A percentile compares a stretch with the other conserved stretches of the same genome.
Conservation (phyloP, 768 basidiomycete genomes). For the Tricholoma sp. region DNA sequence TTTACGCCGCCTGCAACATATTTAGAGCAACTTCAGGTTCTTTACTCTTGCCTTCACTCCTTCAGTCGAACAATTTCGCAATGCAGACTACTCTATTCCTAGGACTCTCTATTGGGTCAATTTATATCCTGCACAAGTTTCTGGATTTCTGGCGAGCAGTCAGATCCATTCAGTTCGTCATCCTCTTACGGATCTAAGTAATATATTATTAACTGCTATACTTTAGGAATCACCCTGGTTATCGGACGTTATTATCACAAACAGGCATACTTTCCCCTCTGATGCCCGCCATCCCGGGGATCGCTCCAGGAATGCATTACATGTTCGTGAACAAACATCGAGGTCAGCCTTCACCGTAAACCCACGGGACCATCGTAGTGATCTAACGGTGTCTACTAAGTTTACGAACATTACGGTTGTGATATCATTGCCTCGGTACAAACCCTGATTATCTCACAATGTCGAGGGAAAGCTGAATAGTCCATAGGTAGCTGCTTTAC, state of each 20-base stretch:
- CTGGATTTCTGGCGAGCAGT: too few relatives aligned
- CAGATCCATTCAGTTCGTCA: too few relatives aligned
- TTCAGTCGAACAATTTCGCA: too few relatives aligned
- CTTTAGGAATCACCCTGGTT: too few relatives aligned
- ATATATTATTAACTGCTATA: background rate
- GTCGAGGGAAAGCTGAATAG: background rate
- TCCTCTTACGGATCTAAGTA: too few relatives aligned
- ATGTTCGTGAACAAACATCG: slow-evolving; percentile 27
- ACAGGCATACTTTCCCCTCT: slow-evolving; percentile 19
- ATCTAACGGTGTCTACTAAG: background rate
- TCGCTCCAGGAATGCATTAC: slow-evolving; percentile 27
- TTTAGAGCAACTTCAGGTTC: too few relatives aligned
- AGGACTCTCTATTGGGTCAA: too few relatives aligned
- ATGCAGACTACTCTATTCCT: too few relatives aligned
- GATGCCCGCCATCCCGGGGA: slow-evolving; percentile 23
- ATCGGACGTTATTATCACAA: slow-evolving; percentile 24
- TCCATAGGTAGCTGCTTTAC: slow-evolving; percentile 23
- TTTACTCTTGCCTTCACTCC: too few relatives aligned
- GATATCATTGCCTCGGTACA: slow-evolving; percentile 33
- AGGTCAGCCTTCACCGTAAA: slow-evolving; percentile 14
- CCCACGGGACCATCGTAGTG: background rate
- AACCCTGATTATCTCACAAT: background rate
- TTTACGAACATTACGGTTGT: slow-evolving; percentile 8
- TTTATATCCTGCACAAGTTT: too few relatives aligned
- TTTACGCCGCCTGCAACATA: too few relatives aligned